Evolutionary conservation across 2,329 filamentous ascomycete species (phyloP).

Genomic region (Beauveria asiatica): DNA sequence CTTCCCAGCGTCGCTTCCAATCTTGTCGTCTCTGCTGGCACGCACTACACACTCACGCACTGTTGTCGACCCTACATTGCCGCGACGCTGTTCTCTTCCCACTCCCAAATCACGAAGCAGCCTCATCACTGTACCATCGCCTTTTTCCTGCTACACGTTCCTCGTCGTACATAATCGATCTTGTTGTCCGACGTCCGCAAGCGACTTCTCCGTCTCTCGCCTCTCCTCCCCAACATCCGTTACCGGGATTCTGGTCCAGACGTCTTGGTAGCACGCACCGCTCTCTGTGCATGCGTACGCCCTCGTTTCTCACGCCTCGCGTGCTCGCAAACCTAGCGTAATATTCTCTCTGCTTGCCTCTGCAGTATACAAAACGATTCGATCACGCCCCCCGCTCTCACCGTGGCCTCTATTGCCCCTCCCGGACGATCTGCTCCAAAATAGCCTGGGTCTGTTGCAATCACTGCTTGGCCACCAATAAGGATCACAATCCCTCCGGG

Average conservation of each 20-base stretch:
- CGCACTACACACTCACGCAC: not conserved
- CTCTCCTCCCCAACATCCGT: slow-evolving; percentile 1
- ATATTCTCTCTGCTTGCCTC: not conserved
- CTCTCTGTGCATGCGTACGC: not conserved
- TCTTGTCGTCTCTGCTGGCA: not conserved
- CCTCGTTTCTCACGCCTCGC: slow-evolving; percentile 2
- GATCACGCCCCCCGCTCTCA: not conserved
- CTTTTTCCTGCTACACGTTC: not conserved
- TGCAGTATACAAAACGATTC: not conserved
- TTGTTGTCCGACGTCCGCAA: slow-evolving; percentile 5
- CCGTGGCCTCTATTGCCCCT: slow-evolving; percentile 3
- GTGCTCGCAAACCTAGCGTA: slow-evolving; percentile 2
- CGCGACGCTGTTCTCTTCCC: not conserved
- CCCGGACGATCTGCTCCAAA: not conserved
- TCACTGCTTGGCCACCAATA: not conserved
- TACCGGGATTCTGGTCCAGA: slow-evolving; percentile 9
- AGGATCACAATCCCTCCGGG: not conserved
- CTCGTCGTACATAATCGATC: not conserved
- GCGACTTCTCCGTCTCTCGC: not conserved
- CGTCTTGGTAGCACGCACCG: not conserved
- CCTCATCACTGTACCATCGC: not conserved
- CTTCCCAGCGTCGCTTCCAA: slow-evolving; percentile 1
- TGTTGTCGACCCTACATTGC: not conserved
- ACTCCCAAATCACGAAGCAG: not conserved
- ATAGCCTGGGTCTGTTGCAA: not conserved